phyloP scores from a whole-genome alignment of 2,329 filamentous ascomycete species.

The Setomelanomma holmii region DNA sequence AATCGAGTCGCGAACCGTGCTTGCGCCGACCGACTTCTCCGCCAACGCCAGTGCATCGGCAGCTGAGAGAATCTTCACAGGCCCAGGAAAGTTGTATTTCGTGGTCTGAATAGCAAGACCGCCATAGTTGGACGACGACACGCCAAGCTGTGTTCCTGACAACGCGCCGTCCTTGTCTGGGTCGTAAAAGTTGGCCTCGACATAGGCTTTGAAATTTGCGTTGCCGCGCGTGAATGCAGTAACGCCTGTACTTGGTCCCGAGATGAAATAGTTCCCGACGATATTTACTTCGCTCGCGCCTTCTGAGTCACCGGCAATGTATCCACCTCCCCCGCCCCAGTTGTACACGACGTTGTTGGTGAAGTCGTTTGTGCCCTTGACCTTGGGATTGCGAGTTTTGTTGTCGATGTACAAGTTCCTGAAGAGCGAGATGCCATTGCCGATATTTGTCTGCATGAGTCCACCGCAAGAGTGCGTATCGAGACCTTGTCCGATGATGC shows the following conservation, averaged over 20 bases:
- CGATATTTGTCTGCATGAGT: slow-evolving; percentile 57
- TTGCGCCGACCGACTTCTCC: slow-evolving; percentile 52
- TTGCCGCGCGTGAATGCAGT: slow-evolving; percentile 64
- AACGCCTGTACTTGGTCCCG: slow-evolving; percentile 58
- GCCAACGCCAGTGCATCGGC: slow-evolving; percentile 52
- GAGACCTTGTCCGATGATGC: slow-evolving; percentile 62
- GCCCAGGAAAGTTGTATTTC: slow-evolving; percentile 55
- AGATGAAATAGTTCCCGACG: slow-evolving; percentile 65
- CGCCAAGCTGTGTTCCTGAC: slow-evolving; percentile 56
- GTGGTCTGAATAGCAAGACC: slow-evolving; percentile 53
- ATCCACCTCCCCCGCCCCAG: slow-evolving; percentile 62
- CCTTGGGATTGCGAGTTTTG: slow-evolving; percentile 65
- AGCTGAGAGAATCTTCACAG: slow-evolving; percentile 50
- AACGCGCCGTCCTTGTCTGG: slow-evolving; percentile 58
- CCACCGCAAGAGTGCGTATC: slow-evolving; percentile 62
- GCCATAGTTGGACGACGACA: slow-evolving; percentile 55
- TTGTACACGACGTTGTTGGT: slow-evolving; percentile 62
- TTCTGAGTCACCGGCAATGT: slow-evolving; percentile 61
- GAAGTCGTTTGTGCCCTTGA: slow-evolving; percentile 65
- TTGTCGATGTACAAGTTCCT: slow-evolving; percentile 65
- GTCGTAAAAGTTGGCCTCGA: slow-evolving; percentile 62
- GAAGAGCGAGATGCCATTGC: slow-evolving; percentile 58
- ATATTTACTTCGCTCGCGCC: slow-evolving; percentile 60
- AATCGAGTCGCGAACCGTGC: slow-evolving; percentile 53
- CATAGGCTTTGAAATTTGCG: slow-evolving; percentile 61